A percentile compares a stretch with the other conserved stretches of the same genome.
phyloP scores from a whole-genome alignment of 345 rosid species.

The Ricinus communis region DNA sequence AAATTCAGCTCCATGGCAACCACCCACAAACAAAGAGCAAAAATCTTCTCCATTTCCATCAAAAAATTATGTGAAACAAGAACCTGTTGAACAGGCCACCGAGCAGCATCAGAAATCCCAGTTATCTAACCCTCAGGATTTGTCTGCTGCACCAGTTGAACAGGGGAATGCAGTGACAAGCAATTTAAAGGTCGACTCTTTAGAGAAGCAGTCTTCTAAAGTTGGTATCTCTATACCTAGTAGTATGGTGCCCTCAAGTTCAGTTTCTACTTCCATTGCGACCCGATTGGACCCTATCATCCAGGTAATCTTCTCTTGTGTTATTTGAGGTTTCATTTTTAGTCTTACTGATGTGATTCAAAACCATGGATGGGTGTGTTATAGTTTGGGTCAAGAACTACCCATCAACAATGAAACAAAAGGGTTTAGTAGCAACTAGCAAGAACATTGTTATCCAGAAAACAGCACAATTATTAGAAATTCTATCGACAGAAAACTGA shows the following conservation, averaged over 20 bases:
- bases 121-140: slow-evolving; percentile 30
- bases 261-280: slow-evolving; percentile 32
- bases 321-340: not conserved
- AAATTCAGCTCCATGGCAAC: slow-evolving; percentile 56
- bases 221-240: slow-evolving; percentile 43
- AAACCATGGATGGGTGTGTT: not conserved
- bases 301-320: slow-evolving; percentile 44
- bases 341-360: not conserved
- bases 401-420: too few relatives aligned
- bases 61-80: slow-evolving; percentile 58
- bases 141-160: slow-evolving; percentile 40
- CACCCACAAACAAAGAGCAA: slow-evolving; percentile 46
- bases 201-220: slow-evolving; percentile 66
- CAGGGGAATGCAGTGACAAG: slow-evolving; percentile 46
- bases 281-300: slow-evolving; percentile 46
- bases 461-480: too few relatives aligned
- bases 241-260: slow-evolving; percentile 24
- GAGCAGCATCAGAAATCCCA: slow-evolving; percentile 49
- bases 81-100: slow-evolving; percentile 56
- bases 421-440: too few relatives aligned
- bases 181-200: slow-evolving; percentile 48
- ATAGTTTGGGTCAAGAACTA: too few relatives aligned
- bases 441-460: too few relatives aligned
- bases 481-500: too few relatives aligned
- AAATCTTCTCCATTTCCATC: slow-evolving; percentile 39